Evolutionary conservation across 345 rosid genomes (phyloP), one percentile per base, ranked within the genome.

Genomic region (Aethionema arabicum): DNA sequence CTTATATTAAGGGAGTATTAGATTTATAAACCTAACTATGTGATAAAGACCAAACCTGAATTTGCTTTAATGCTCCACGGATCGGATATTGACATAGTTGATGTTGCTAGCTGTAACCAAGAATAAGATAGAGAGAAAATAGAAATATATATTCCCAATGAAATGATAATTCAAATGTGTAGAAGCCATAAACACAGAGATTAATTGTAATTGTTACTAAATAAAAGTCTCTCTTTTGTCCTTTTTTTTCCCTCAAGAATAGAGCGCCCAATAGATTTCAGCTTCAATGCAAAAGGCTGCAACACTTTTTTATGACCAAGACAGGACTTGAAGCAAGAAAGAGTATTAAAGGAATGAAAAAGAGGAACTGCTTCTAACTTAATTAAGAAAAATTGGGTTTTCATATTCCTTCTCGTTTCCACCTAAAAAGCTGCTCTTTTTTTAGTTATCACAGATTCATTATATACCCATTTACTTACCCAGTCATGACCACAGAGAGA

Each of bases 261-360:
- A 21, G 27, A 21, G 27, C 27, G 27, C 27, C 27, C 27, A 21
- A 2, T 21, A 21, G 27, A 21, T 21, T 21, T 21, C 27, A 21
- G 2, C 27, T 21, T 21, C 27, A 21, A 21, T 21, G 27, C 45
- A 59, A 72, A 72, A 65, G 71, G 71, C 76, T 72, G 76, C 67
- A 65, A 59, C 67, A 70, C 67, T 72, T 72, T 21, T 72, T 59
- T 46, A 65, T 65, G 76, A 72, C 71, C 76, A 65, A 53, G 76
- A 72, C 71, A 72, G 67, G 71, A 72, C 71, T 72, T 32, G 9
- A 37, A 45, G 35, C 21, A 49, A 58, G 45, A 56, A 65, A 72
- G 76, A 72, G 71, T 72, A 72, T 72, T 65, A 65, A 72, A 65
- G 71, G 76, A 72, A 72, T 72, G 58, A 72, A 30, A 67, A 72